Evolutionary conservation across 2,329 filamentous ascomycete genomes (phyloP).

Genomic region (Curvularia sp.): DNA sequence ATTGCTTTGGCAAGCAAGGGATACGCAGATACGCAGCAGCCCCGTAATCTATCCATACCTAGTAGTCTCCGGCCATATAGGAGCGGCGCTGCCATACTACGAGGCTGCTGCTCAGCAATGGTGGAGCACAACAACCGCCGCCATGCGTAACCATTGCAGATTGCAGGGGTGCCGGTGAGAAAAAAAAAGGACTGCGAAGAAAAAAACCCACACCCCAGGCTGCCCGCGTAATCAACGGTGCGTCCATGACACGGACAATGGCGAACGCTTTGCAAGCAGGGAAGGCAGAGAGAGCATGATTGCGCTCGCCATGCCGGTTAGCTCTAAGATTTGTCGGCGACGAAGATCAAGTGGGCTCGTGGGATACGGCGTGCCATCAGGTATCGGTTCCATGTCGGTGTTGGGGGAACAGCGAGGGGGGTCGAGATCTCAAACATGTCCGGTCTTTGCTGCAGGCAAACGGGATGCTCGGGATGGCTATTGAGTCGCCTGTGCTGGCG

Average conservation of each 20-base stretch:
- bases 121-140: slow-evolving; percentile 21
- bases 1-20: slow-evolving; percentile 35
- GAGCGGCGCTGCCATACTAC: slow-evolving; percentile 15
- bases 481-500: slow-evolving; percentile 1
- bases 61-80: slow-evolving; percentile 17
- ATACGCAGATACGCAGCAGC: slow-evolving; percentile 21
- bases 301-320: slow-evolving; percentile 15
- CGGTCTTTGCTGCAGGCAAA: slow-evolving; percentile 19
- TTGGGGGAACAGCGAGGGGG: slow-evolving; percentile 9
- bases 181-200: slow-evolving; percentile 12
- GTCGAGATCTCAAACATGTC: slow-evolving; percentile 24
- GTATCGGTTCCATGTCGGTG: slow-evolving; percentile 20
- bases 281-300: slow-evolving; percentile 6
- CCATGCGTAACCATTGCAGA: slow-evolving; percentile 16
- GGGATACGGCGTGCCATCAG: slow-evolving; percentile 15
- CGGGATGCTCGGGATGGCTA: slow-evolving; percentile 18
- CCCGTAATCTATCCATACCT: slow-evolving; percentile 30
- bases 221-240: slow-evolving; percentile 26
- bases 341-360: slow-evolving; percentile 4
- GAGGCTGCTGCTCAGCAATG: slow-evolving; percentile 14
- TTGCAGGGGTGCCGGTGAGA: slow-evolving; percentile 12
- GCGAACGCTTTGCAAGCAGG: slow-evolving; percentile 4
- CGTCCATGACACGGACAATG: slow-evolving; percentile 6
- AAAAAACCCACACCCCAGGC: slow-evolving; percentile 11
- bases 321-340: slow-evolving; percentile 4